These are phyloP conservation scores for Beverwykella pulmonaria DNA, from an alignment of 495 filamentous ascomycete species.

Conservation along the genomic window DNA sequence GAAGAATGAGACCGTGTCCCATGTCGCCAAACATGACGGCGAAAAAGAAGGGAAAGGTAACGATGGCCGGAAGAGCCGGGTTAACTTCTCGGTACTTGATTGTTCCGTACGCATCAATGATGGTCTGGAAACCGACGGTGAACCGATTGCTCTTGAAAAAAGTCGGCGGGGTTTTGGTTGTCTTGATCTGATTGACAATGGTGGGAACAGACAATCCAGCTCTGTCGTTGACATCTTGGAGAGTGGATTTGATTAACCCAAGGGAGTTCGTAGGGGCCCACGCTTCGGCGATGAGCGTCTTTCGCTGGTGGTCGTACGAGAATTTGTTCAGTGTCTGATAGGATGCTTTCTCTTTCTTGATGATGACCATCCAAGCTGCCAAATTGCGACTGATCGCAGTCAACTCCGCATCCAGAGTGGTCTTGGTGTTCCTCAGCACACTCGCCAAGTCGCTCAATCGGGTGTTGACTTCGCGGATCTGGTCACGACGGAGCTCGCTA, in stretches of 20 bases:
- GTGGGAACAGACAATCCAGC: conserved; percentile 93
- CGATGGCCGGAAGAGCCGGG: conserved; percentile 87
- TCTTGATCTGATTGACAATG: conserved; percentile 95
- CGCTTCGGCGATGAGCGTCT: conserved; percentile 95
- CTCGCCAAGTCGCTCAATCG: conserved; percentile 85
- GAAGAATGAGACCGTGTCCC: conserved; percentile 88
- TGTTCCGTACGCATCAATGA: conserved; percentile 97
- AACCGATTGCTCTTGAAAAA: conserved; percentile 98
- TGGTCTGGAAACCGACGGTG: conserved; percentile 96
- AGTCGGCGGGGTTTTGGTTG: conserved; percentile 94
- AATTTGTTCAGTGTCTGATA: conserved; percentile 95
- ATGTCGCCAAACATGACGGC: conserved; percentile 99
- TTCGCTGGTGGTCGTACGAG: conserved; percentile 92
- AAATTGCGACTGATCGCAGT: conserved; percentile 87
- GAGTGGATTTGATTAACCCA: conserved; percentile 87
- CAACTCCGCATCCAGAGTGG: conserved; percentile 89
- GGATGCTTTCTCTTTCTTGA: conserved; percentile 98
- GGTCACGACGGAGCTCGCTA: conserved; percentile 86
- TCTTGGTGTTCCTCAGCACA: conserved; percentile 94
- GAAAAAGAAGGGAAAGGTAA: conserved; percentile 98
- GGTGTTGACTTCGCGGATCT: conserved; percentile 95
- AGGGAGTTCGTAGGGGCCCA: conserved; percentile 94
- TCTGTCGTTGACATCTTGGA: conserved; percentile 94
- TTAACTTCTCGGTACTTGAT: conserved; percentile 97
- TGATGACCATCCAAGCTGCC: conserved; percentile 92